Conservation (phyloP, 768 basidiomycete genomes). For the Lyophyllum atratum region DNA sequence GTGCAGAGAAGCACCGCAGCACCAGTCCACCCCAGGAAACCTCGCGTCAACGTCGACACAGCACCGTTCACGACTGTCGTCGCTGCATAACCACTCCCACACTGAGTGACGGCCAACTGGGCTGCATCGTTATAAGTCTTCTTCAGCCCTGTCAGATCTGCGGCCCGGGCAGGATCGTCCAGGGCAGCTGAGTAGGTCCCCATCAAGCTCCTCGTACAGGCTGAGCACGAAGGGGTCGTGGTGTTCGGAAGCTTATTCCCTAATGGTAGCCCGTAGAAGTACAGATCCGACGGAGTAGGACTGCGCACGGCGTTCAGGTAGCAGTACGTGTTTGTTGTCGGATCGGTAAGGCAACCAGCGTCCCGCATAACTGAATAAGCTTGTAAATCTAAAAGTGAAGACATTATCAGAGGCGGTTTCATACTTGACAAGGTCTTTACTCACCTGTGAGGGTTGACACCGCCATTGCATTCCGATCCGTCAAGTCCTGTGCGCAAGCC, state of each 20-base stretch:
- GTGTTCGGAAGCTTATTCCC: slow-evolving; percentile 54
- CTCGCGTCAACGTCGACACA: neutral
- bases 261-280: slow-evolving; percentile 70
- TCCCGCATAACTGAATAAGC: slow-evolving; percentile 64
- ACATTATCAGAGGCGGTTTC: neutral
- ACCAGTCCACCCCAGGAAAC: slow-evolving; percentile 7
- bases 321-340: slow-evolving; percentile 67
- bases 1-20: slow-evolving; percentile 1
- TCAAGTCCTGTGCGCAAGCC: slow-evolving; percentile 60
- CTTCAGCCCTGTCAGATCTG: slow-evolving; percentile 29
- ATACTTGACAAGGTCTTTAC: slow-evolving; percentile 14
- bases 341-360: slow-evolving; percentile 60
- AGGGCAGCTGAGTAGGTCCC: slow-evolving; percentile 50
- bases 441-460: slow-evolving; percentile 56
- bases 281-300: slow-evolving; percentile 65
- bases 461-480: slow-evolving; percentile 51
- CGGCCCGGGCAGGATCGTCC: slow-evolving; percentile 22
- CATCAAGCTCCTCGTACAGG: slow-evolving; percentile 66
- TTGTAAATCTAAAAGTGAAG: slow-evolving; percentile 48
- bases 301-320: slow-evolving; percentile 64
- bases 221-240: slow-evolving; percentile 56
- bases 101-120: slow-evolving; percentile 43
- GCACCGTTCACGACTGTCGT: slow-evolving; percentile 14
- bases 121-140: slow-evolving; percentile 53
- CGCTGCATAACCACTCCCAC: slow-evolving; percentile 52